phyloP scores from a whole-genome alignment of 345 rosid genomes.

The Ceriops decandra region DNA sequence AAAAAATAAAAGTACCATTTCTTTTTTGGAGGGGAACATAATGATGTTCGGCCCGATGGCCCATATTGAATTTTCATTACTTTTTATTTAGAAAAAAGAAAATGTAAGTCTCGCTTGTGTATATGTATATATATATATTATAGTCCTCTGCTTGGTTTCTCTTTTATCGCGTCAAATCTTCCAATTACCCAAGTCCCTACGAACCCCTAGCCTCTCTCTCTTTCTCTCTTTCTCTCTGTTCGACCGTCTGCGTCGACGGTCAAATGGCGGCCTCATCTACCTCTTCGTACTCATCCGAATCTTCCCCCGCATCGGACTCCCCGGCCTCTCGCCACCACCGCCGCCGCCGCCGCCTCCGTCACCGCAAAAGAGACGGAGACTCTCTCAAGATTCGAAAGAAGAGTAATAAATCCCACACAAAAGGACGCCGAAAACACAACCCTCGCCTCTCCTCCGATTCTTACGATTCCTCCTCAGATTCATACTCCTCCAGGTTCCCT shows the following conservation, averaged over 20 bases:
- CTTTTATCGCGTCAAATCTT: not conserved
- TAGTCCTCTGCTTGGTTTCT: fast-evolving
- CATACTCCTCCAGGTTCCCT: conserved; percentile 60
- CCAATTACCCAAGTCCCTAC: not conserved
- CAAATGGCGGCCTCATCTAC: conserved; percentile 69
- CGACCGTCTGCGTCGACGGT: not conserved
- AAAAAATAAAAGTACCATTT: too few species aligned
- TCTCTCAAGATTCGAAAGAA: conserved; percentile 72
- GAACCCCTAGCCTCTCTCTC: not conserved
- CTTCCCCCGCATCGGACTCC: conserved; percentile 35
- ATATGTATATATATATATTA: too few species aligned
- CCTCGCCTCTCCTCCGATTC: conserved; percentile 40
- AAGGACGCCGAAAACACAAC: conserved; percentile 57
- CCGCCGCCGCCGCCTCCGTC: conserved; percentile 42
- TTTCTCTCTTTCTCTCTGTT: not conserved
- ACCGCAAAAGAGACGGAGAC: conserved; percentile 35
- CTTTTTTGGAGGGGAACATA: too few species aligned
- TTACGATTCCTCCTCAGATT: conserved; percentile 33
- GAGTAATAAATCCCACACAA: conserved; percentile 43
- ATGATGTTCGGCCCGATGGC: too few species aligned
- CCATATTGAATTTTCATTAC: too few species aligned
- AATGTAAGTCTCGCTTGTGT: too few species aligned
- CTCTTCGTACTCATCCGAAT: conserved; percentile 28
- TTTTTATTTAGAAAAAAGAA: too few species aligned
- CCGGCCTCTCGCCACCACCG: conserved; percentile 51